Percentiles rank a stretch among this genome's conserved stretches.
Evolutionary conservation across 2,329 filamentous ascomycete genomes (phyloP).

Genomic region (Cercospora zeina): DNA sequence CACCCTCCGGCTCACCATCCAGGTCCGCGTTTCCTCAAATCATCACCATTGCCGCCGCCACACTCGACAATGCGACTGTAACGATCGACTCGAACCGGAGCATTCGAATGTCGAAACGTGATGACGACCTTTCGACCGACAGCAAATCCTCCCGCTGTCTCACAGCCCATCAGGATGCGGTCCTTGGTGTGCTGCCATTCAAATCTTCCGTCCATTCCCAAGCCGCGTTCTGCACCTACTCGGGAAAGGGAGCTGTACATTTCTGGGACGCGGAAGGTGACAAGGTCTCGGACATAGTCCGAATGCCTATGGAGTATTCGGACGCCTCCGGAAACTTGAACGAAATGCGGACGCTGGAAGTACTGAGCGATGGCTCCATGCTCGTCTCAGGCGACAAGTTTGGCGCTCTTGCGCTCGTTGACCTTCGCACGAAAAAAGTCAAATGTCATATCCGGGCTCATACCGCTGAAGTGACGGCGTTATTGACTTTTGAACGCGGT

Average conservation of each 20-base stretch:
- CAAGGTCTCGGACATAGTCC: slow-evolving; percentile 60
- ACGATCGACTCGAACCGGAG: slow-evolving; percentile 33
- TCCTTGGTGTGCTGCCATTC: slow-evolving; percentile 71
- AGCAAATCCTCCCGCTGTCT: slow-evolving; percentile 43
- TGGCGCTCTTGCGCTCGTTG: slow-evolving; percentile 67
- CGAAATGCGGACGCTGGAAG: slow-evolving; percentile 59
- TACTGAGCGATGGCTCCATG: slow-evolving; percentile 62
- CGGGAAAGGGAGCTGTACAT: slow-evolving; percentile 72
- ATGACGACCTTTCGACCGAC: slow-evolving; percentile 6
- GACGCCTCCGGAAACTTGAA: slow-evolving; percentile 53
- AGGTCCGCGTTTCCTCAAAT: slow-evolving; percentile 18
- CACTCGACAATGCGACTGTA: slow-evolving; percentile 40
- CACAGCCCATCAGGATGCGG: slow-evolving; percentile 59
- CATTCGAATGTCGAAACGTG: slow-evolving; percentile 26
- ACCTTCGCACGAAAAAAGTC: slow-evolving; percentile 61
- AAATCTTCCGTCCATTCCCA: slow-evolving; percentile 59
- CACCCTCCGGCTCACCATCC: slow-evolving; percentile 27
- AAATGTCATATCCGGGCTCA: slow-evolving; percentile 80
- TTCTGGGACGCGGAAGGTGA: slow-evolving; percentile 79
- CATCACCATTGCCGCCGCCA: slow-evolving; percentile 41
- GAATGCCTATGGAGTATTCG: slow-evolving; percentile 68
- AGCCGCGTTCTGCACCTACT: slow-evolving; percentile 87
- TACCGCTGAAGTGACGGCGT: slow-evolving; percentile 77
- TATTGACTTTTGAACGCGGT: slow-evolving; percentile 68
- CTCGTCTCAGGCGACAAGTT: slow-evolving; percentile 84